These are phyloP conservation scores for Leptosphaerulina australis DNA, from an alignment of 2,329 filamentous ascomycete genomes.

Conservation along the genomic window DNA sequence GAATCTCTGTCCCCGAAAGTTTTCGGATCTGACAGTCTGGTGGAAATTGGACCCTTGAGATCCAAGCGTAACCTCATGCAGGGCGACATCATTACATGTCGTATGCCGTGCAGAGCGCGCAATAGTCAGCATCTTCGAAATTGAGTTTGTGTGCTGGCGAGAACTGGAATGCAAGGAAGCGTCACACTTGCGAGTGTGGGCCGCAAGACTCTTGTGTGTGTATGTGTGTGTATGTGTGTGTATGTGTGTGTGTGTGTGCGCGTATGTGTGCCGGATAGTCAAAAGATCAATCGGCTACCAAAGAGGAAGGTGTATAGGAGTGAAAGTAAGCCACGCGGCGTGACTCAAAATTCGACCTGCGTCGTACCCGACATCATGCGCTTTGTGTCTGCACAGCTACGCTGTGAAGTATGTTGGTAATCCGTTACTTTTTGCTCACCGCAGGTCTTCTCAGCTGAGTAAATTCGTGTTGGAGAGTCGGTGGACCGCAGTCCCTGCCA, in stretches of 20 bases:
- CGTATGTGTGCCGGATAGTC: too few relatives aligned
- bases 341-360: slow-evolving; percentile 18
- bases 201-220: slow-evolving; percentile 9
- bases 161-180: slow-evolving; percentile 6
- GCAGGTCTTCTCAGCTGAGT: slow-evolving; percentile 11
- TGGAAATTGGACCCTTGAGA: slow-evolving; percentile 10
- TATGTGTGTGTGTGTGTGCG: too few relatives aligned
- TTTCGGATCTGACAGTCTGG: slow-evolving; percentile 6
- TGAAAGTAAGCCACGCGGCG: slow-evolving; percentile 18
- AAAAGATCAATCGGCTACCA: slow-evolving; percentile 18
- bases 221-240: too few relatives aligned
- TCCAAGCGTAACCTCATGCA: slow-evolving; percentile 13
- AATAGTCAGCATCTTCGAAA: slow-evolving; percentile 5
- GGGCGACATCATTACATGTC: slow-evolving; percentile 12
- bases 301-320: slow-evolving; percentile 23
- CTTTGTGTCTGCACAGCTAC: neutral
- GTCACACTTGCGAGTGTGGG: slow-evolving; percentile 6
- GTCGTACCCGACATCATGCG: slow-evolving; percentile 2
- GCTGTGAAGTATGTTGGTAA: neutral
- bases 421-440: slow-evolving; percentile 12
- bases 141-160: slow-evolving; percentile 10
- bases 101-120: neutral
- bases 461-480: slow-evolving; percentile 3
- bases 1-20: neutral
- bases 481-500: slow-evolving; percentile 7